These are phyloP conservation scores for Russula abietina DNA, from an alignment of 768 basidiomycete species.

Conservation along the genomic window DNA sequence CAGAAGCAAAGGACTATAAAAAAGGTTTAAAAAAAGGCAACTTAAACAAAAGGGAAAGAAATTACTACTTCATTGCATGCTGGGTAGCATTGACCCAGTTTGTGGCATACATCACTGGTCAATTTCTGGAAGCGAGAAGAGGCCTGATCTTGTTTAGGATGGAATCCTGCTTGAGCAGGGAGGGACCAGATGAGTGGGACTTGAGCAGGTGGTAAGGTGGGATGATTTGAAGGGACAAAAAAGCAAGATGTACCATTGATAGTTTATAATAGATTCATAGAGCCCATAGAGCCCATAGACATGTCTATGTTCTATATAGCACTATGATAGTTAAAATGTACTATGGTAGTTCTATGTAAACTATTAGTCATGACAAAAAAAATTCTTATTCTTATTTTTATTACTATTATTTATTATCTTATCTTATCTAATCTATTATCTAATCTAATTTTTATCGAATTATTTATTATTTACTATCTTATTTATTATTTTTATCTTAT, in stretches of 20 bases:
- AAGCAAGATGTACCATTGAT: constrained; percentile 50
- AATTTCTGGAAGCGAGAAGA: constrained; percentile 86
- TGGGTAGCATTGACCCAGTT: constrained; percentile 88
- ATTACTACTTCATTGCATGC: constrained; percentile 86
- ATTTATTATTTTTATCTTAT: too few relatives aligned
- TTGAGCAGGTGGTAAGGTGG: constrained; percentile 28
- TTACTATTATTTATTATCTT: too few relatives aligned
- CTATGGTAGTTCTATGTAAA: too few relatives aligned
- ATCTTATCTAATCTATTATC: too few relatives aligned
- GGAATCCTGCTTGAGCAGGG: constrained; percentile 86
- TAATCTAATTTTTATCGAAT: too few relatives aligned
- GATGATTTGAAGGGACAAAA: neutral
- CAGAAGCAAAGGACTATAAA: constrained; percentile 35
- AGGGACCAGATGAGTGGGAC: constrained; percentile 90
- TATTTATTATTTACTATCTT: too few relatives aligned
- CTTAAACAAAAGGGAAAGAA: neutral
- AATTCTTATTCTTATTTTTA: too few relatives aligned
- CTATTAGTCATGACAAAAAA: too few relatives aligned
- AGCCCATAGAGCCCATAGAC: too few relatives aligned
- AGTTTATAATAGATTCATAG: too few relatives aligned
- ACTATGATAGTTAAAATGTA: too few relatives aligned
- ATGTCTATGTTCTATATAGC: too few relatives aligned
- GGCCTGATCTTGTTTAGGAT: constrained; percentile 97
- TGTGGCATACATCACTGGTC: constrained; percentile 91
- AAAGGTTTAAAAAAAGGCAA: constrained; percentile 13